Conservation (phyloP, 306 rosid species). For the Rubus parviflorus region DNA sequence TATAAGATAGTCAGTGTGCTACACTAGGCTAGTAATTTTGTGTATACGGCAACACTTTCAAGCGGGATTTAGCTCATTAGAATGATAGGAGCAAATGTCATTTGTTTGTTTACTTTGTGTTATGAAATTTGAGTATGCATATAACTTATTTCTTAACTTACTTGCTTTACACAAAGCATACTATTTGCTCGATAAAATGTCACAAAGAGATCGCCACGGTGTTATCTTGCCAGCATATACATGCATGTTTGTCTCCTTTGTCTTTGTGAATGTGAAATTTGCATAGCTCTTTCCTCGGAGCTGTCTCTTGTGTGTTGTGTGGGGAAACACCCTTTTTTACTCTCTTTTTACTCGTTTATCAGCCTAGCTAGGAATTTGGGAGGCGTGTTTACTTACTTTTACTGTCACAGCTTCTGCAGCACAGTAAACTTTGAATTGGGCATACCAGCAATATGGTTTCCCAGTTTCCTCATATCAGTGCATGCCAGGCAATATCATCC, state of each 20-base stretch:
- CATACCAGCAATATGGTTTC: not conserved
- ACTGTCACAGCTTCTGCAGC: slow-evolving; percentile 11
- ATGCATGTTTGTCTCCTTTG: not conserved
- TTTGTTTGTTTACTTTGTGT: too few species aligned
- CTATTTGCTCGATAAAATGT: not conserved
- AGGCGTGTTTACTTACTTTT: not conserved
- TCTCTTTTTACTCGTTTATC: not conserved
- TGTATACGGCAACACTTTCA: too few species aligned
- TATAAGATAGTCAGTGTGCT: not conserved
- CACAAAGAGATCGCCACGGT: not conserved
- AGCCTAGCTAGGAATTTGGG: not conserved
- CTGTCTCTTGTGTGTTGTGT: not conserved
- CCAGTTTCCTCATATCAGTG: not conserved
- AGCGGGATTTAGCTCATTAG: too few species aligned
- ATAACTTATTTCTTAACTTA: too few species aligned
- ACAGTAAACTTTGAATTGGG: not conserved
- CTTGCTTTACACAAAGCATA: not conserved
- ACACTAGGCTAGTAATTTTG: too few species aligned
- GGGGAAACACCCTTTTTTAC: not conserved
- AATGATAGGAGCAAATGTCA: too few species aligned
- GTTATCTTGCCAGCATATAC: not conserved
- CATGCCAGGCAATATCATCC: slow-evolving; percentile 10
- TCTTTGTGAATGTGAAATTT: not conserved
- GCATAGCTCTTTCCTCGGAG: not conserved
- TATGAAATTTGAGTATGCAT: too few species aligned